A percentile compares a stretch with the other conserved stretches of the same genome.
Evolutionary conservation across 257 asterid species (phyloP).

Genomic region (Paraleonurus japonicus): DNA sequence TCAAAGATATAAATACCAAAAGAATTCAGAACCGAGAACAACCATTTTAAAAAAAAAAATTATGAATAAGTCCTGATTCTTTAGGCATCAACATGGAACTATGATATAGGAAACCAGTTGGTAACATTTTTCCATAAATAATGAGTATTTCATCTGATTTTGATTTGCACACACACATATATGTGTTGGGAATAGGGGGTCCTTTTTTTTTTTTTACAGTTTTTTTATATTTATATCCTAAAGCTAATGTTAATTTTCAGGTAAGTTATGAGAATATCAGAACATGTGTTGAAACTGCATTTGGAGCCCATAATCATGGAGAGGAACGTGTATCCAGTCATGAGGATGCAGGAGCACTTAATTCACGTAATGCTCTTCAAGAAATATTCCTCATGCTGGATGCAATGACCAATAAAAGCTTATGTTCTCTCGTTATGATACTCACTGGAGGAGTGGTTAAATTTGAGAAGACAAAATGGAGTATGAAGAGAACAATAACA

Average conservation of each 20-base stretch:
- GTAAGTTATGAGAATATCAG: constrained; percentile 51
- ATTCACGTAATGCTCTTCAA: constrained; percentile 31
- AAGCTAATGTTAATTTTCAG: constrained; percentile 35
- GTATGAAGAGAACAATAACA: constrained; percentile 49
- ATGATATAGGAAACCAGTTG: background rate
- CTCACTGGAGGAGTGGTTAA: constrained; percentile 46
- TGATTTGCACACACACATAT: constrained; percentile 9
- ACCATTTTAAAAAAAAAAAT: too few relatives aligned
- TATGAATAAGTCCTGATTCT: background rate
- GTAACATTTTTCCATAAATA: background rate
- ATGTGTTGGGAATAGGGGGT: background rate
- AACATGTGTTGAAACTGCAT: constrained; percentile 50
- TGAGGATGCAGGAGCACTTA: constrained; percentile 31
- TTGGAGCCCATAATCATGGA: constrained; percentile 36
- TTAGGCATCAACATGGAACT: background rate
- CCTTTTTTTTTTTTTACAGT: background rate
- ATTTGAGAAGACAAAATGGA: constrained; percentile 49
- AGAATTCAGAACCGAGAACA: background rate
- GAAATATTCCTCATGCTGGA: constrained; percentile 46
- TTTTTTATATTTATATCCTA: constrained; percentile 2
- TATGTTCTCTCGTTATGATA: constrained; percentile 43
- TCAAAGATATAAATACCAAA: background rate
- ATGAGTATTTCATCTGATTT: background rate
- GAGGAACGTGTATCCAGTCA: constrained; percentile 23
- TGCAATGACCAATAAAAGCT: constrained; percentile 62